These are phyloP conservation scores for Tylopilus orsonianus DNA, from an alignment of 1,284 basidiomycete species.

Conservation along the genomic window DNA sequence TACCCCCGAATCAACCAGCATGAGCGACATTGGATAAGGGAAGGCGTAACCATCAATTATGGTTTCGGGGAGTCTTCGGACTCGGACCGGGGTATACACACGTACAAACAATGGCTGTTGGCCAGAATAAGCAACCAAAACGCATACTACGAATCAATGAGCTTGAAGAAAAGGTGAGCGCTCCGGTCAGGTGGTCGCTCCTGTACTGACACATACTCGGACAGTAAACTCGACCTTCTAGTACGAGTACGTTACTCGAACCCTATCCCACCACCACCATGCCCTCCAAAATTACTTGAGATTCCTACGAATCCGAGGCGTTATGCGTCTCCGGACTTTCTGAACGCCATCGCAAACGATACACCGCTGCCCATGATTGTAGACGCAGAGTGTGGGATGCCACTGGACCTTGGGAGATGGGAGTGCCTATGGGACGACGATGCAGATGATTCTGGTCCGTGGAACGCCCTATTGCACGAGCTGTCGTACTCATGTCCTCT, in stretches of 20 bases:
- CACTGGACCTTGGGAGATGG: slow-evolving; percentile 81
- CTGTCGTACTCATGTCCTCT: slow-evolving; percentile 6
- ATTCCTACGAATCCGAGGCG: slow-evolving; percentile 84
- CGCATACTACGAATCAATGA: slow-evolving; percentile 21
- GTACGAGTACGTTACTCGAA: slow-evolving; percentile 92
- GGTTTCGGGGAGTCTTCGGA: too few relatives aligned
- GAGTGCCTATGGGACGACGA: slow-evolving; percentile 82
- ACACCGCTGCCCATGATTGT: slow-evolving; percentile 89
- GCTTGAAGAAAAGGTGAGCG: slow-evolving; percentile 35
- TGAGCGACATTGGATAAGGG: too few relatives aligned
- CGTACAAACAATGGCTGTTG: slow-evolving; percentile 18
- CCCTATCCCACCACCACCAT: slow-evolving; percentile 90
- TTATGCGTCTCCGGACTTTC: slow-evolving; percentile 82
- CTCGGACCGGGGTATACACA: slow-evolving; percentile 2
- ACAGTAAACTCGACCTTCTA: slow-evolving; percentile 80
- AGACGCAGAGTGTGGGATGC: slow-evolving; percentile 94
- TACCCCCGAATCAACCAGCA: too few relatives aligned
- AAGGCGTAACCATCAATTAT: too few relatives aligned
- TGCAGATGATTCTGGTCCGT: slow-evolving; percentile 65
- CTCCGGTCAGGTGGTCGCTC: not conserved
- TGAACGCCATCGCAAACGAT: slow-evolving; percentile 77
- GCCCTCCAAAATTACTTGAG: slow-evolving; percentile 89
- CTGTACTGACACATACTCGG: not conserved
- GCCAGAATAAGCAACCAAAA: slow-evolving; percentile 8
- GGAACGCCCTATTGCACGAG: not conserved